Percentiles rank a stretch among this genome's conserved stretches.
Conservation (phyloP, 2,329 filamentous ascomycete species). For the Ceratocystis destructans region DNA sequence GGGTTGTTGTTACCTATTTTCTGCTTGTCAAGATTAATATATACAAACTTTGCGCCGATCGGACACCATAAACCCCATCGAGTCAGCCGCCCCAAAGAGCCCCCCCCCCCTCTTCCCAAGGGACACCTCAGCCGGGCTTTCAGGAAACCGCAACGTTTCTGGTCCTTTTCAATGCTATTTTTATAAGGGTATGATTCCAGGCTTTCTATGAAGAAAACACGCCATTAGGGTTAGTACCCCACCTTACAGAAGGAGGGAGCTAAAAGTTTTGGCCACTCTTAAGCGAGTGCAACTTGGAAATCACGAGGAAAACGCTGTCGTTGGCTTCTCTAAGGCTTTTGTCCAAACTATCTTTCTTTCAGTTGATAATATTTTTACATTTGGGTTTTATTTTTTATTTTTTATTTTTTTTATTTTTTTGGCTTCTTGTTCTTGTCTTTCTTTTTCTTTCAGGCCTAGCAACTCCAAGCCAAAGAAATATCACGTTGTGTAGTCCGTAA, state of each 20-base stretch:
- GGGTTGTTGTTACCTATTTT: neutral
- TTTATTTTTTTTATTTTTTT: no score
- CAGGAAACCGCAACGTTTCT: no score
- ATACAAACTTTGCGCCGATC: neutral
- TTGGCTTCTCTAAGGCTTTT: no score
- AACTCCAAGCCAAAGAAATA: neutral
- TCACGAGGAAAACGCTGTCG: neutral
- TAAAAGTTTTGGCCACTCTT: neutral
- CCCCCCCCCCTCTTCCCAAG: no score
- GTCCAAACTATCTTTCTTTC: no score
- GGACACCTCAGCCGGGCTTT: no score
- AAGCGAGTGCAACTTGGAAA: constrained; percentile 7
- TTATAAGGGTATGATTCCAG: neutral
- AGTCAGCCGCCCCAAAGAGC: neutral
- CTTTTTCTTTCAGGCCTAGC: neutral
- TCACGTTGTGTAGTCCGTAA: neutral
- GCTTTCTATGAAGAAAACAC: neutral
- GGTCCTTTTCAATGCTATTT: neutral
- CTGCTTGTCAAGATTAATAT: neutral
- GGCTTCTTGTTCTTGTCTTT: neutral
- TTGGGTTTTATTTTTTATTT: no score
- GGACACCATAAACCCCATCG: neutral
- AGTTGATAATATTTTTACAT: no score
- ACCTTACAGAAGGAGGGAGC: neutral
- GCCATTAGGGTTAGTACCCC: neutral